Evolutionary conservation across 139 green algal species (phyloP).

Genomic region (Tetraselmis chui): DNA sequence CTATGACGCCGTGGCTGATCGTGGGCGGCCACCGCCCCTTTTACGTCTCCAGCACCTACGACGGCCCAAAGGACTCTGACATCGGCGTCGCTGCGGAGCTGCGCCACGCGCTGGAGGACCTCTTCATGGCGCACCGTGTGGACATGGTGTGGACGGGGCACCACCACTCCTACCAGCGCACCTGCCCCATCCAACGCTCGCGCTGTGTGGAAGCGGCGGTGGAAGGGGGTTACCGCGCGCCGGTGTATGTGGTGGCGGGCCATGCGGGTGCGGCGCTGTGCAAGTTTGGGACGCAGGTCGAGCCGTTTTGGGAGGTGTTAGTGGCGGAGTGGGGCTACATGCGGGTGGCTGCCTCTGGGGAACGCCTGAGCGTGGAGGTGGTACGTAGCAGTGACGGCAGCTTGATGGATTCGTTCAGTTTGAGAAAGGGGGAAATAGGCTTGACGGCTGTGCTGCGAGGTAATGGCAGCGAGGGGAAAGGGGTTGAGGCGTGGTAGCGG

Average conservation of each 20-base stretch:
- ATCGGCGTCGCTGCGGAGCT: slow-evolving; percentile 35
- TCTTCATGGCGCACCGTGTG: slow-evolving; percentile 34
- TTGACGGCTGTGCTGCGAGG: too few relatives aligned
- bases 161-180: slow-evolving; percentile 68
- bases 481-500: too few relatives aligned
- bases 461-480: too few relatives aligned
- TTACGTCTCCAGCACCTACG: slow-evolving; percentile 37
- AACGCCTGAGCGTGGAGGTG: neutral
- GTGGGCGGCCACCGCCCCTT: slow-evolving; percentile 60
- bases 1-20: slow-evolving; percentile 62
- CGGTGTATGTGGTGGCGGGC: slow-evolving; percentile 65
- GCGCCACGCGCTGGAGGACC: slow-evolving; percentile 21
- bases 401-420: neutral
- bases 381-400: neutral
- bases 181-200: slow-evolving; percentile 30
- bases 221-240: slow-evolving; percentile 22
- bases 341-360: neutral
- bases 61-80: slow-evolving; percentile 31
- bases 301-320: neutral
- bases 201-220: slow-evolving; percentile 15
- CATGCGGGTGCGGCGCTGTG: slow-evolving; percentile 37
- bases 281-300: neutral
- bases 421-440: too few relatives aligned
- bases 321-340: neutral
- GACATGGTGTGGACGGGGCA: slow-evolving; percentile 58